These are phyloP conservation scores for Smittium mucronatum DNA, from an alignment of 371 early-diverging fungal species.

Conservation along the genomic window DNA sequence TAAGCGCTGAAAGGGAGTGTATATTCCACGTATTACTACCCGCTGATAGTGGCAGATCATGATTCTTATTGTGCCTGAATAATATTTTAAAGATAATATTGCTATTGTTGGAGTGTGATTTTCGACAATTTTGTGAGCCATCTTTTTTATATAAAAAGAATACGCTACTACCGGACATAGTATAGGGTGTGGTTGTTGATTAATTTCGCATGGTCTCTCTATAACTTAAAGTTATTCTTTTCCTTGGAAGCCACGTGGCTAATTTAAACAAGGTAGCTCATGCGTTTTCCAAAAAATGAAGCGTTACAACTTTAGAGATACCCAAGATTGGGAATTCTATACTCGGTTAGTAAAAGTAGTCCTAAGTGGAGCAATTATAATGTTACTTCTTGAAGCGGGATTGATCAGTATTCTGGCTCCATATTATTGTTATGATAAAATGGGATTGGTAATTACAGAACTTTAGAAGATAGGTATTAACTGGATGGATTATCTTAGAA, in stretches of 20 bases:
- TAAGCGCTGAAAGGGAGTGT: background rate
- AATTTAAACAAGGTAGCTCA: background rate
- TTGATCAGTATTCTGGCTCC: background rate
- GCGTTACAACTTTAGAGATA: background rate
- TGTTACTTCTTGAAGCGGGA: background rate
- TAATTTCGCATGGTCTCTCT: background rate
- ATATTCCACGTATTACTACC: background rate
- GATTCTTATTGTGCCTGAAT: background rate
- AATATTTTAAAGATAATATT: background rate
- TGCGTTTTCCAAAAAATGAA: background rate
- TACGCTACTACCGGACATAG: conserved; percentile 3
- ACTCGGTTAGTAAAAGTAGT: background rate
- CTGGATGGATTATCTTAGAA: background rate
- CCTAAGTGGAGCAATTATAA: background rate
- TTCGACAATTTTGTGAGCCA: background rate
- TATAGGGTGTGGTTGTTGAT: background rate
- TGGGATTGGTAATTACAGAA: background rate
- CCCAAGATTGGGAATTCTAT: background rate
- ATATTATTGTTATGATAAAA: background rate
- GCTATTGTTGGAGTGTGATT: background rate
- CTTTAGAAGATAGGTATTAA: background rate
- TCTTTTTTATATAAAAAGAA: background rate
- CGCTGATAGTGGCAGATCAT: background rate
- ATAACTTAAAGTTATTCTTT: background rate
- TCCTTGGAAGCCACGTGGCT: background rate